A percentile compares a stretch with the other conserved stretches of the same genome.
Conservation (phyloP, 2,329 filamentous ascomycete genomes). For the Aspergillus amoenus region DNA sequence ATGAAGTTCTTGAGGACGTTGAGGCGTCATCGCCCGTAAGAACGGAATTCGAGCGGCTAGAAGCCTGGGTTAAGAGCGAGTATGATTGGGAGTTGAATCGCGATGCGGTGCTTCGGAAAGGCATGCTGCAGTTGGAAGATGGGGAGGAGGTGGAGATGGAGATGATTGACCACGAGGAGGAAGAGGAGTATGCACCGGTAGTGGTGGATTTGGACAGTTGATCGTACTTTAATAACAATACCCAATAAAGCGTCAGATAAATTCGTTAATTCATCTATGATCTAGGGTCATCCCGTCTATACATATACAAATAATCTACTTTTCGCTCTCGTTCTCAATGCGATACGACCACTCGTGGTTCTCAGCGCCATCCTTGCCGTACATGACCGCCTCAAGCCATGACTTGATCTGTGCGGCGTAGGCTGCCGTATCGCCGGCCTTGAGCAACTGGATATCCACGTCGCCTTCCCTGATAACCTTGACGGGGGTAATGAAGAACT, state of each 20-base stretch:
- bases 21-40: conserved; percentile 42
- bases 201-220: conserved; percentile 51
- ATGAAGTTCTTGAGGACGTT: conserved; percentile 41
- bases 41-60: conserved; percentile 55
- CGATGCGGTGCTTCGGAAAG: conserved; percentile 54
- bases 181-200: conserved; percentile 63
- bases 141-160: conserved; percentile 64
- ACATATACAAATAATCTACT: conserved; percentile 12
- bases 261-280: no score
- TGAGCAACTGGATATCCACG: conserved; percentile 57
- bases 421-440: conserved; percentile 27
- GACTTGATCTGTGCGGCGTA: conserved; percentile 56
- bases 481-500: conserved; percentile 72
- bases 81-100: conserved; percentile 59
- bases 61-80: conserved; percentile 53
- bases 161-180: conserved; percentile 55
- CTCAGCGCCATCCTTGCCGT: conserved; percentile 66
- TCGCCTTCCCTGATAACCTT: conserved; percentile 68
- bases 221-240: neutral
- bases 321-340: conserved; percentile 57
- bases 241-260: neutral
- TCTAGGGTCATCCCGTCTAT: neutral
- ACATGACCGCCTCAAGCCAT: conserved; percentile 73
- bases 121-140: conserved; percentile 62
- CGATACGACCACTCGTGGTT: conserved; percentile 70